These are phyloP conservation scores for Pulchroboletus neoregius DNA, from an alignment of 1,284 basidiomycete species.

Conservation along the genomic window DNA sequence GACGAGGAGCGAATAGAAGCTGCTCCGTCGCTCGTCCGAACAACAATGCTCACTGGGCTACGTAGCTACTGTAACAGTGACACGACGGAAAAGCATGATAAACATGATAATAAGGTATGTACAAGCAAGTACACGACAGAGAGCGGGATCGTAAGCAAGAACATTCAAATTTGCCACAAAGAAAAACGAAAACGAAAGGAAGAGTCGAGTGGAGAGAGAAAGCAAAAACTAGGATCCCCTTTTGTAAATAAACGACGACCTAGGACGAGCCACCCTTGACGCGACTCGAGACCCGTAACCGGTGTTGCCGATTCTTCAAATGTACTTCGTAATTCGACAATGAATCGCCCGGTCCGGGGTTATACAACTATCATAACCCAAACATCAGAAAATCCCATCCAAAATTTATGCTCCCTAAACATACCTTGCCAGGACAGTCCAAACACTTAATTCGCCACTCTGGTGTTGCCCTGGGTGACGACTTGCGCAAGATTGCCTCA, in stretches of 20 bases:
- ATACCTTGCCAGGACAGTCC: slow-evolving; percentile 95
- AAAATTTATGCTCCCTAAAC: too few relatives aligned
- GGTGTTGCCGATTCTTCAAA: slow-evolving; percentile 73
- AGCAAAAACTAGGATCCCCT: slow-evolving; percentile 6
- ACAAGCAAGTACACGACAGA: slow-evolving; percentile 34
- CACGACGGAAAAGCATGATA: slow-evolving; percentile 18
- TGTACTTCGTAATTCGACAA: slow-evolving; percentile 93
- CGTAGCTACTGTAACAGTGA: too few relatives aligned
- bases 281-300: slow-evolving; percentile 50
- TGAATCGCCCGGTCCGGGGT: slow-evolving; percentile 86
- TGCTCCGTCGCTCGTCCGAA: too few relatives aligned
- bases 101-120: slow-evolving; percentile 37
- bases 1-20: too few relatives aligned
- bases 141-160: slow-evolving; percentile 28
- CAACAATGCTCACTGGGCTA: too few relatives aligned
- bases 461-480: slow-evolving; percentile 44
- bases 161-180: slow-evolving; percentile 14
- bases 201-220: neutral
- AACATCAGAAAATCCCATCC: too few relatives aligned
- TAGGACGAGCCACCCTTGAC: slow-evolving; percentile 23
- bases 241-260: slow-evolving; percentile 21
- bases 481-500: slow-evolving; percentile 65
- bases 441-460: slow-evolving; percentile 94
- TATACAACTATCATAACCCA: too few relatives aligned
- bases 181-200: neutral